Conservation (phyloP, 1,139 yeast species). For the Zygotorulaspora mrakii region DNA sequence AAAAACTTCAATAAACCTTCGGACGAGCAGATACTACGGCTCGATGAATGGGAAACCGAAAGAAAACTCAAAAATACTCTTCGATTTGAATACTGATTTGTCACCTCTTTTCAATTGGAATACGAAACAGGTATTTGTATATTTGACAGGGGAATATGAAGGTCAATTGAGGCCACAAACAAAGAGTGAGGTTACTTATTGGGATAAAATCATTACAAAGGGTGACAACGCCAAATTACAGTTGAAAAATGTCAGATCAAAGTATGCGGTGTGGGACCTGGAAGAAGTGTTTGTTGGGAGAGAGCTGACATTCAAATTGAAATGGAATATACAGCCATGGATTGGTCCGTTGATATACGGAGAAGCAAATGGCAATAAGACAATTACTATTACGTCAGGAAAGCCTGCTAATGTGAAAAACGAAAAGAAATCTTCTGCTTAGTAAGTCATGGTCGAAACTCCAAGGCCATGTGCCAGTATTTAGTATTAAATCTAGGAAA, state of each 20-base stretch:
- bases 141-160: conserved; percentile 78
- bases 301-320: conserved; percentile 65
- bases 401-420: conserved; percentile 5
- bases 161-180: conserved; percentile 40
- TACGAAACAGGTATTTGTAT: conserved; percentile 89
- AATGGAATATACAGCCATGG: conserved; percentile 92
- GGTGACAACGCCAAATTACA: conserved; percentile 56
- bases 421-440: conserved; percentile 2
- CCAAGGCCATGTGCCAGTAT: too few species aligned
- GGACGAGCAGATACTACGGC: conserved; percentile 71
- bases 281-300: conserved; percentile 63
- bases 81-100: conserved; percentile 69
- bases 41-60: conserved; percentile 65
- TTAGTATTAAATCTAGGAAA: too few species aligned
- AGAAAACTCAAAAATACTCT: conserved; percentile 69
- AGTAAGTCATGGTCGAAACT: neutral
- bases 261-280: conserved; percentile 87
- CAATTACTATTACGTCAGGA: conserved; percentile 6
- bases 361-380: conserved; percentile 42
- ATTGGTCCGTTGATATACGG: conserved; percentile 80
- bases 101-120: conserved; percentile 89
- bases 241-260: conserved; percentile 55
- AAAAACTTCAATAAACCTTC: conserved; percentile 43
- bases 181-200: conserved; percentile 69
- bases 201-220: conserved; percentile 77